phyloP scores from a whole-genome alignment of 352 stramenopile genomes.

The Globisporangium canariense region DNA sequence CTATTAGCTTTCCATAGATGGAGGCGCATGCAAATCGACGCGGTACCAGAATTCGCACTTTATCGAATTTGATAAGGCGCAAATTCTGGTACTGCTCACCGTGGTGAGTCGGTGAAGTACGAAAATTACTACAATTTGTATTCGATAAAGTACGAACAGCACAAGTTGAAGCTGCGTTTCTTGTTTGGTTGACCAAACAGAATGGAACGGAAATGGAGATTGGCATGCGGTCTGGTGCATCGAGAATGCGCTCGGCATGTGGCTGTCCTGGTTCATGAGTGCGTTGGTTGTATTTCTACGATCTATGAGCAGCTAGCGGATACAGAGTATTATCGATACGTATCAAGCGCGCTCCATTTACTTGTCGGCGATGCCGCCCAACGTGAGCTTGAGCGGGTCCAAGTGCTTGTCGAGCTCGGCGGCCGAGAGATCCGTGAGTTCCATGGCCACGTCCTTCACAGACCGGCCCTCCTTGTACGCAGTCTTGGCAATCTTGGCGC shows the following conservation, averaged over 20 bases:
- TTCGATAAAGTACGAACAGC: neutral
- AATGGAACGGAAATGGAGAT: neutral
- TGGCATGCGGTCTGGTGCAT: neutral
- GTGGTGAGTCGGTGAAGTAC: no score
- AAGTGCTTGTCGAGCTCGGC: conserved; percentile 53
- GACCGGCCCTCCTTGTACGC: conserved; percentile 50
- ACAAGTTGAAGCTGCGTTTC: neutral
- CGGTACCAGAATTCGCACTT: no score
- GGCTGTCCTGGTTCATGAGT: neutral
- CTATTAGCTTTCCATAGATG: neutral
- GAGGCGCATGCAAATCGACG: no score
- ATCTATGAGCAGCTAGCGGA: neutral
- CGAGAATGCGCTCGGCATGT: neutral
- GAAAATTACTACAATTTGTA: neutral
- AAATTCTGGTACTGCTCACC: no score
- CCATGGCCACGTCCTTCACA: conserved; percentile 47
- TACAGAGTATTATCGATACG: neutral
- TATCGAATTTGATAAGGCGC: no score
- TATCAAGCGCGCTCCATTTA: neutral
- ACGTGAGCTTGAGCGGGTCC: conserved; percentile 44
- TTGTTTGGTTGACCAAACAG: neutral
- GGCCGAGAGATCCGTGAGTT: conserved; percentile 37
- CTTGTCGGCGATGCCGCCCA: conserved; percentile 40
- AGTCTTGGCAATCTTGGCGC: conserved; percentile 56
- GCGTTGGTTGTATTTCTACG: neutral